These are phyloP conservation scores for Vickermania ingenoplastis DNA, from an alignment of 208 protist genomes.

Conservation along the genomic window DNA sequence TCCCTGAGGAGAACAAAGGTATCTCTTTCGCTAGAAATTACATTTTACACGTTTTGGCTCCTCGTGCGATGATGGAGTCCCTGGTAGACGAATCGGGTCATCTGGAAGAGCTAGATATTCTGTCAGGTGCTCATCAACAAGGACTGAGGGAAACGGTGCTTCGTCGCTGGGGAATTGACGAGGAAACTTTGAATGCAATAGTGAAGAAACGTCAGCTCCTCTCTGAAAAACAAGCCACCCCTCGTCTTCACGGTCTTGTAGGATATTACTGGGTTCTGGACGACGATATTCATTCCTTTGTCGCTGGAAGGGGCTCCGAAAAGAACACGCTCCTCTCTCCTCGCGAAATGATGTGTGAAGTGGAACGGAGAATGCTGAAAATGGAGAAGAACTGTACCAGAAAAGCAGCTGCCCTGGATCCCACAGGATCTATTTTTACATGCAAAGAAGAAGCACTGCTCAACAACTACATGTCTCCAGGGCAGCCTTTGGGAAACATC, in stretches of 20 bases:
- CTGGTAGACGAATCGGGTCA: constrained; percentile 10
- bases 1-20: constrained; percentile 51
- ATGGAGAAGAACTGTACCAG: neutral
- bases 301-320: constrained; percentile 6
- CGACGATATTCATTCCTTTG: constrained; percentile 77
- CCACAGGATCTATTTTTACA: constrained; percentile 4
- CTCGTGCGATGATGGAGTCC: constrained; percentile 22
- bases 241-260: constrained; percentile 29
- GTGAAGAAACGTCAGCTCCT: neutral
- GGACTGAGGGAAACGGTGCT: neutral
- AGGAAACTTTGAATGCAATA: neutral
- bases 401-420: neutral
- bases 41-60: constrained; percentile 71
- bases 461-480: neutral
- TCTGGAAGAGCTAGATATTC: constrained; percentile 19
- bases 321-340: constrained; percentile 35
- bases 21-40: constrained; percentile 83
- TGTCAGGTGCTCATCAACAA: constrained; percentile 9
- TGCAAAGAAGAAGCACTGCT: neutral
- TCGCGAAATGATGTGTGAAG: constrained; percentile 45
- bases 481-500: neutral
- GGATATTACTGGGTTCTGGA: constrained; percentile 85
- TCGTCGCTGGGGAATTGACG: neutral
- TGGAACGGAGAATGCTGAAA: constrained; percentile 27
- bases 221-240: neutral